Percentiles rank a stretch among this genome's conserved stretches.
These are phyloP conservation scores for Sporothrix sp. DNA, from an alignment of 2,329 filamentous ascomycete genomes.

Conservation along the genomic window DNA sequence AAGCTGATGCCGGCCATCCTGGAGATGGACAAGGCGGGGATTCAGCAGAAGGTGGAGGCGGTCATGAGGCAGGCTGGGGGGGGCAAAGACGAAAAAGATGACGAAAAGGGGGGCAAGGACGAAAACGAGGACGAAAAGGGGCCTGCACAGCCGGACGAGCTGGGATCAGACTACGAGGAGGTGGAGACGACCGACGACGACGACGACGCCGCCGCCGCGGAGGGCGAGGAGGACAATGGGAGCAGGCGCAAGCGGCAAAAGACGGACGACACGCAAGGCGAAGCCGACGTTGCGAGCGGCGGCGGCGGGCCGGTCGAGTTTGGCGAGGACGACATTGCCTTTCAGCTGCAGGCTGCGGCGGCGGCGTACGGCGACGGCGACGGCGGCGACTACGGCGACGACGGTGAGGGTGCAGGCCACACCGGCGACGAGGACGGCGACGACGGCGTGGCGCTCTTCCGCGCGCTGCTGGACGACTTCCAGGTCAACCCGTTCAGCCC, in stretches of 20 bases:
- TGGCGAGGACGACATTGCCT: constrained; percentile 88
- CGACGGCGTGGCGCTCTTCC: constrained; percentile 64
- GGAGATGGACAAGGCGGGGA: constrained; percentile 61
- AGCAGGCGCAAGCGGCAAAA: constrained; percentile 32
- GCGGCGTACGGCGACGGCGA: constrained; percentile 49
- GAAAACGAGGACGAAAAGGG: background rate
- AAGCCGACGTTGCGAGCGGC: constrained; percentile 22
- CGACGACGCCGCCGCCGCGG: constrained; percentile 37
- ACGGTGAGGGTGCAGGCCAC: constrained; percentile 71
- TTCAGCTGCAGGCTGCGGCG: constrained; percentile 66
- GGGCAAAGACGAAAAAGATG: background rate
- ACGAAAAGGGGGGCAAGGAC: background rate
- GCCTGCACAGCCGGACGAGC: constrained; percentile 27
- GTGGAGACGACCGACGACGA: constrained; percentile 56
- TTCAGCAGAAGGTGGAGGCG: constrained; percentile 40
- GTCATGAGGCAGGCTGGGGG: background rate
- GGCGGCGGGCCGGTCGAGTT: constrained; percentile 59
- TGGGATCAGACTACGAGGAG: constrained; percentile 69
- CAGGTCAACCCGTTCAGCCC: constrained; percentile 77
- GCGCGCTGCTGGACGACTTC: constrained; percentile 75
- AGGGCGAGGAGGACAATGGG: constrained; percentile 43
- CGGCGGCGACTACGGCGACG: constrained; percentile 40
- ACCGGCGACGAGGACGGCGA: constrained; percentile 60
- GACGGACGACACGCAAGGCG: constrained; percentile 40
- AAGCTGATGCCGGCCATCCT: constrained; percentile 72